Percentiles rank a stretch among this genome's conserved stretches.
These are phyloP conservation scores for Tricholoma terreum DNA, from an alignment of 768 basidiomycete genomes.

Conservation along the genomic window DNA sequence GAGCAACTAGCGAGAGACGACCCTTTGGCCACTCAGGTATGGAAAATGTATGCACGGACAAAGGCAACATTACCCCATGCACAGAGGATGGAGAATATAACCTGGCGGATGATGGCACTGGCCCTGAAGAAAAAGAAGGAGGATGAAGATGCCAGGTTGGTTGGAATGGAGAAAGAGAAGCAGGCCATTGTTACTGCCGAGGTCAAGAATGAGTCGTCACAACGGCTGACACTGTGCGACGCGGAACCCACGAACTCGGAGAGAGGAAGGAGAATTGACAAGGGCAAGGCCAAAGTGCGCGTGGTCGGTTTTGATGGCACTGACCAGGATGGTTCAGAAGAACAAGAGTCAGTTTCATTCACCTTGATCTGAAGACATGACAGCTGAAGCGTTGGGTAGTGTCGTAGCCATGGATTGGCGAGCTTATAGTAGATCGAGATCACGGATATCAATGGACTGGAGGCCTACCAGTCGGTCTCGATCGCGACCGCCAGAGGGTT, in stretches of 20 bases:
- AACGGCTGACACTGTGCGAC: conserved; percentile 16
- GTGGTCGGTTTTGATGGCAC: conserved; percentile 81
- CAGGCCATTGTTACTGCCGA: conserved; percentile 9
- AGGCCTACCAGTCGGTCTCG: conserved; percentile 73
- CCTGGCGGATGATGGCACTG: conserved; percentile 98
- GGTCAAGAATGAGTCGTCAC: conserved; percentile 14
- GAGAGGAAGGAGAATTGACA: conserved; percentile 74
- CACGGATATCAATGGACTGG: conserved; percentile 92
- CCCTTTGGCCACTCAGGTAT: conserved; percentile 92
- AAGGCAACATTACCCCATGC: conserved; percentile 89
- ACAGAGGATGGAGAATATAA: conserved; percentile 95
- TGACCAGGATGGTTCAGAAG: conserved; percentile 67
- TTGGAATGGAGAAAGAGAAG: conserved; percentile 18
- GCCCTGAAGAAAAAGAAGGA: conserved; percentile 88
- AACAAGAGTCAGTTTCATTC: conserved; percentile 61
- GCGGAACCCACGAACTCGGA: conserved; percentile 29
- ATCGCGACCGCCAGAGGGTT: conserved; percentile 65
- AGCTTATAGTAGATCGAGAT: conserved; percentile 85
- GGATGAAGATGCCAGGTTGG: conserved; percentile 39
- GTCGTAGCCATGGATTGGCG: conserved; percentile 89
- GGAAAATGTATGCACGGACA: conserved; percentile 93
- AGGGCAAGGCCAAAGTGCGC: conserved; percentile 74
- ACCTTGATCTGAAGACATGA: neutral
- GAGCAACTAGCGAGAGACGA: conserved; percentile 76
- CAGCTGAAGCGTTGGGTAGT: conserved; percentile 31